Percentiles rank a stretch among this genome's conserved stretches.
phyloP scores from a whole-genome alignment of 352 stramenopile species.

The Globisporangium middletonii region DNA sequence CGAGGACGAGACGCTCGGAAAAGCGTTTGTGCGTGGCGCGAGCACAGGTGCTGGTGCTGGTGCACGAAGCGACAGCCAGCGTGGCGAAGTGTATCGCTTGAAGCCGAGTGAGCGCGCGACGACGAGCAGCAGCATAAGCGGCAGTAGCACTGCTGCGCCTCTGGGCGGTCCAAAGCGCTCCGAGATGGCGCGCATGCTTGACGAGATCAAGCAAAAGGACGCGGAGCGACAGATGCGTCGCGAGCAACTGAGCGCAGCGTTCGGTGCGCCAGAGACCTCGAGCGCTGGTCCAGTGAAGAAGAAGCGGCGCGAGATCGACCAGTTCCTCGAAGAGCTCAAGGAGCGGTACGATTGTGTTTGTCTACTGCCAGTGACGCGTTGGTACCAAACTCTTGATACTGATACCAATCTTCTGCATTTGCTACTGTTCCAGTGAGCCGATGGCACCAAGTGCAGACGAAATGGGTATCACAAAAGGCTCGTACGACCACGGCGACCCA shows the following conservation, averaged over 20 bases:
- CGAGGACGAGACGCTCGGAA: constrained; percentile 50
- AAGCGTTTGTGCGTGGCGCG: constrained; percentile 49
- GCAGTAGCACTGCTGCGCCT: constrained; percentile 1
- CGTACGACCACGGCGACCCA: constrained; percentile 80
- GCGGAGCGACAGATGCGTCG: constrained; percentile 14
- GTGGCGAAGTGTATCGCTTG: constrained; percentile 29
- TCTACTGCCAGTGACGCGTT: neutral
- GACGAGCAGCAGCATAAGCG: neutral
- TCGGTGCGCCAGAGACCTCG: neutral
- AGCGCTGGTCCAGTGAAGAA: constrained; percentile 18
- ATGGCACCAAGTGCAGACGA: constrained; percentile 11
- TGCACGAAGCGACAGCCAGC: neutral
- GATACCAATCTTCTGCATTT: neutral
- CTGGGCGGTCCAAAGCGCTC: constrained; percentile 21
- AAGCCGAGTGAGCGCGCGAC: constrained; percentile 9
- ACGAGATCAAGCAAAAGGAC: constrained; percentile 68
- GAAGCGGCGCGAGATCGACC: constrained; percentile 79
- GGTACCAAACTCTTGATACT: neutral
- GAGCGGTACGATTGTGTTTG: constrained; percentile 24
- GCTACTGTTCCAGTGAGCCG: constrained; percentile 9
- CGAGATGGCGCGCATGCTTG: constrained; percentile 66
- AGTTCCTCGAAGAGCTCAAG: constrained; percentile 89
- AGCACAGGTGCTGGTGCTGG: neutral
- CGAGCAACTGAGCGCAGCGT: constrained; percentile 11
- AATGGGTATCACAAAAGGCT: constrained; percentile 38